Evolutionary conservation across 768 basidiomycete genomes (phyloP).

Genomic region (Hortiboletus flavorubellus): DNA sequence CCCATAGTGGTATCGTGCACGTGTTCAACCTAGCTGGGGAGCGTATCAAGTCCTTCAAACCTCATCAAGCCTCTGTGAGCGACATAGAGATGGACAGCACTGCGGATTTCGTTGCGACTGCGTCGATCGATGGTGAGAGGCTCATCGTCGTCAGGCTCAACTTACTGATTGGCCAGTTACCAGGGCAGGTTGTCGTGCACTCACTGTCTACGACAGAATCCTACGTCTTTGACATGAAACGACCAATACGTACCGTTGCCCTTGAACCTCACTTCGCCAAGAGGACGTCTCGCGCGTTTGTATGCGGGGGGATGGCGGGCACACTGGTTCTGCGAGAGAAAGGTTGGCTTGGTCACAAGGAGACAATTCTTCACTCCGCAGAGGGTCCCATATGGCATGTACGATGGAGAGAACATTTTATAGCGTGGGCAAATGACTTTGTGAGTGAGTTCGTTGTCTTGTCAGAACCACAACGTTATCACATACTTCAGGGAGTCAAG

Average conservation of each 20-base stretch:
- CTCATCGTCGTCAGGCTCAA: slow-evolving; percentile 41
- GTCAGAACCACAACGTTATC: neutral
- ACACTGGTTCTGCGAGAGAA: slow-evolving; percentile 87
- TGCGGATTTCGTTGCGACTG: slow-evolving; percentile 86
- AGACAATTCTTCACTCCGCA: slow-evolving; percentile 72
- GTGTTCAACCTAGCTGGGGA: slow-evolving; percentile 76
- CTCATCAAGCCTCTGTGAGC: slow-evolving; percentile 82
- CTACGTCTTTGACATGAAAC: slow-evolving; percentile 85
- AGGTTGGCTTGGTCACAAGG: slow-evolving; percentile 95
- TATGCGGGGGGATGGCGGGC: slow-evolving; percentile 91
- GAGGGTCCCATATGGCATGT: slow-evolving; percentile 96
- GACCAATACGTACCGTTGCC: slow-evolving; percentile 86
- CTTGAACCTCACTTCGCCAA: slow-evolving; percentile 90
- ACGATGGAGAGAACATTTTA: slow-evolving; percentile 79
- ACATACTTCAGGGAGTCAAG: slow-evolving; percentile 73
- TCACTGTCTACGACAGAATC: slow-evolving; percentile 76
- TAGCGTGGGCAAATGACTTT: slow-evolving; percentile 95
- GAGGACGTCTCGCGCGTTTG: slow-evolving; percentile 70
- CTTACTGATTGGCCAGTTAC: slow-evolving; percentile 38
- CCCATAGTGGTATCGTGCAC: slow-evolving; percentile 90
- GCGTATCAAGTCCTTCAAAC: slow-evolving; percentile 85
- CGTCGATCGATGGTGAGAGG: slow-evolving; percentile 84
- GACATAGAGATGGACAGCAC: slow-evolving; percentile 84
- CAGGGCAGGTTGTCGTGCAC: slow-evolving; percentile 89
- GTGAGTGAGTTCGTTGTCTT: slow-evolving; percentile 42